phyloP scores from a whole-genome alignment of 2,329 filamentous ascomycete species.

The Arthrinium phaeospermum region DNA sequence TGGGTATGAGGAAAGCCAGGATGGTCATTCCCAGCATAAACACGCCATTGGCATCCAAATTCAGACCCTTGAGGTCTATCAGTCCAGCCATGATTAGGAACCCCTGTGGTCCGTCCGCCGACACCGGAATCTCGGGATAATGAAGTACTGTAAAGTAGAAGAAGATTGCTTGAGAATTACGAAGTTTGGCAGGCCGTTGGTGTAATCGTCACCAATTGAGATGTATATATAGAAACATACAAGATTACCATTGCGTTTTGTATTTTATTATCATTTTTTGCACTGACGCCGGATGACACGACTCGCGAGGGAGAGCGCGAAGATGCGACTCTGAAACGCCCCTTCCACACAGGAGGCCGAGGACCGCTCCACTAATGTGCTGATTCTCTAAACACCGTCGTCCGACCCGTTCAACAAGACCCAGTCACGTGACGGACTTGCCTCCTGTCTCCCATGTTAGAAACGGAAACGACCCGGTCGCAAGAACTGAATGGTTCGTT shows the following conservation, averaged over 20 bases:
- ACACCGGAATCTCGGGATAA: background rate
- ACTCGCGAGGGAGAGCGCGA: background rate
- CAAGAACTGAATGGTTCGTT: background rate
- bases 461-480: background rate
- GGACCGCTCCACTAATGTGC: background rate
- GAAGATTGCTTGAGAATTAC: conserved; percentile 5
- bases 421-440: background rate
- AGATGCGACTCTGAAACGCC: conserved; percentile 10
- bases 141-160: too few species aligned
- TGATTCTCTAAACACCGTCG: background rate
- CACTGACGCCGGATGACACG: background rate
- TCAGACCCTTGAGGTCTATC: conserved; percentile 23
- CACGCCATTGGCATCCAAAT: conserved; percentile 33
- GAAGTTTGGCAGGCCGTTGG: background rate
- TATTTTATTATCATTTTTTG: background rate
- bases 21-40: conserved; percentile 36
- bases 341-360: conserved; percentile 1
- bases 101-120: conserved; percentile 1
- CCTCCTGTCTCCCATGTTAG: background rate
- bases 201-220: conserved; percentile 1
- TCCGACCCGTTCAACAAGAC: background rate
- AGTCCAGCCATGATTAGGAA: conserved; percentile 4
- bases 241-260: background rate
- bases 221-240: background rate
- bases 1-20: conserved; percentile 56